Evolutionary conservation across 495 filamentous ascomycete genomes (phyloP), one percentile per base, ranked within the genome.

Genomic region (Penicillium parvum): DNA sequence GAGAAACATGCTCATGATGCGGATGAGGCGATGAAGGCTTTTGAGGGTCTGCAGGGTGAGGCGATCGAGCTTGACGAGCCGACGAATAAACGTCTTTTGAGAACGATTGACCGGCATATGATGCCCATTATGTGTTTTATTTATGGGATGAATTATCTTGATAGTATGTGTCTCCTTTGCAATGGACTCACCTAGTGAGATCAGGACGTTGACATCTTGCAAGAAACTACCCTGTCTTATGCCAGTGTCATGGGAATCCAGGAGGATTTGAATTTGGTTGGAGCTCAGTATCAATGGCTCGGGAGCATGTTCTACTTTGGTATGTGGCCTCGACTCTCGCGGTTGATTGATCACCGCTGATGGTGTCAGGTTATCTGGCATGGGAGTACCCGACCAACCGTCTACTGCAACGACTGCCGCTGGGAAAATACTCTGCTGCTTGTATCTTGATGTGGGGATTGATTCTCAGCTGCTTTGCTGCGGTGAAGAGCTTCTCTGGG

Each of bases 321-420:
- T 73, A 41, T 18, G 60, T 48, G 7, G 9, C 6, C 16, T 41
- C 35, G 9, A 7, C 2, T 45, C n/a, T 16, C n/a, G n/a, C 14
- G 4, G 10, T 25, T 27, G 19, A 15, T 10, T 35, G n/a, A n/a
- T n/a, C n/a, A n/a, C n/a, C n/a, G 14, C 12, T 15, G 7, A 21
- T 17, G 8, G 8, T 10, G 7, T 11, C 37, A 74, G 72, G 79
- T 7, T 84, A 83, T 50, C 69, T 84, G n/a, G 70, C 72, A 7
- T 81, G 73, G 70, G 80, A 83, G 52, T 83, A 80, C 52, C 79
- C 78, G 1, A 81, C 79, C 20, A 79, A 75, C 35, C 68, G 73
- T 22, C 69, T 85, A 7, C 71, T 83, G 10, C 77, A 82, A 48
- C 69, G 70, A 3, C 54, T 82, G 1, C 79, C 79, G 3, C 52